Conservation (phyloP, 352 stramenopile species). For the Phytopythium oedochilum region DNA sequence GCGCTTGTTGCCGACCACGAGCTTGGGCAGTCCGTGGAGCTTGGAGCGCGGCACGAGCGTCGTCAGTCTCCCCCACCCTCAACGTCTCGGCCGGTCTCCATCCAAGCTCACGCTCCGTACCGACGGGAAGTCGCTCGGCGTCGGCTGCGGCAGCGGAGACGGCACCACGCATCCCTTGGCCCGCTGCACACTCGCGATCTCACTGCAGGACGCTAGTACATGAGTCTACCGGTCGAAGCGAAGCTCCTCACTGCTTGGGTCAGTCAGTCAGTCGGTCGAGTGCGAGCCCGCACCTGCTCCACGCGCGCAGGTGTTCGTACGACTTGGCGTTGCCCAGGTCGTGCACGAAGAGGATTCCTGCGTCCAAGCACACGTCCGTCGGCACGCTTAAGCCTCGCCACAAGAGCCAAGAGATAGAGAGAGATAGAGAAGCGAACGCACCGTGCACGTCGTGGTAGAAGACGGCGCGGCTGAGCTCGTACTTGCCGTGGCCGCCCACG, state of each 20-base stretch:
- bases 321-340: constrained; percentile 75
- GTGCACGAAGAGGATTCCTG: constrained; percentile 74
- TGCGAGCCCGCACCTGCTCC: constrained; percentile 37
- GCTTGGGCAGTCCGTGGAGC: constrained; percentile 52
- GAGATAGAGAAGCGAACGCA: not conserved
- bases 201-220: constrained; percentile 12
- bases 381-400: too few relatives aligned
- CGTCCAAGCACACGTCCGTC: not conserved
- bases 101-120: constrained; percentile 13
- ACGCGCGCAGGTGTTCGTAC: constrained; percentile 64
- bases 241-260: too few relatives aligned
- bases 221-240: too few relatives aligned
- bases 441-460: constrained; percentile 84
- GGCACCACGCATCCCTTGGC: constrained; percentile 54
- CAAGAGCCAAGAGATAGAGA: too few relatives aligned
- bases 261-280: too few relatives aligned
- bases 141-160: constrained; percentile 13
- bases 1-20: constrained; percentile 81
- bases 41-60: constrained; percentile 4
- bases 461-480: constrained; percentile 71
- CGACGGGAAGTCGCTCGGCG: constrained; percentile 28
- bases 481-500: constrained; percentile 75
- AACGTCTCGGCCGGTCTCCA: too few relatives aligned
- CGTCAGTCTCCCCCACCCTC: too few relatives aligned
- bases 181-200: constrained; percentile 43